Percentiles rank a stretch among this genome's conserved stretches.
These are phyloP conservation scores for Tetrapisispora arboricola DNA, from an alignment of 805 yeast genomes.

Conservation along the genomic window DNA sequence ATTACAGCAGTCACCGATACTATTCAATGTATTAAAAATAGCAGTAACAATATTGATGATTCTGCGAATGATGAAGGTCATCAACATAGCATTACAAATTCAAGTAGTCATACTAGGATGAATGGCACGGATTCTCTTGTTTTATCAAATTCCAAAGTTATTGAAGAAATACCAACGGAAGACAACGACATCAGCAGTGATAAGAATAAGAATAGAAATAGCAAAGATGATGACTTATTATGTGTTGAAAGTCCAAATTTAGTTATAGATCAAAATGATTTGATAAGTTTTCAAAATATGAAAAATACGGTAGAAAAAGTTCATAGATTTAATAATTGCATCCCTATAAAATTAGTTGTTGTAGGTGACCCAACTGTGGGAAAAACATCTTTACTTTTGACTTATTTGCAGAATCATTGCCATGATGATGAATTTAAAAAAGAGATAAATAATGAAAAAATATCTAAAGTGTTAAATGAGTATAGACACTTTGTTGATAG, in stretches of 20 bases:
- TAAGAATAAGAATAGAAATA: neutral
- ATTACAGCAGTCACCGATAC: neutral
- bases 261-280: neutral
- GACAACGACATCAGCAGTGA: neutral
- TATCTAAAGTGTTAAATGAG: constrained; percentile 78
- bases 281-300: neutral
- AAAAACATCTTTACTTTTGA: constrained; percentile 62
- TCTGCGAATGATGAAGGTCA: neutral
- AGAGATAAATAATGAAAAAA: constrained; percentile 37
- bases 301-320: neutral
- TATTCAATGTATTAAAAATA: neutral
- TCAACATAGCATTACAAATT: neutral
- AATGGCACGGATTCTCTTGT: neutral
- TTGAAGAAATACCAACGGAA: neutral
- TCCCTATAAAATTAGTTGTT: constrained; percentile 51
- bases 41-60: neutral
- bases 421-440: constrained; percentile 43
- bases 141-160: neutral
- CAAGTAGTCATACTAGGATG: constrained; percentile 1
- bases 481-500: constrained; percentile 49
- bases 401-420: constrained; percentile 52
- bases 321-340: neutral
- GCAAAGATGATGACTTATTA: neutral
- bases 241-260: neutral
- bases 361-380: constrained; percentile 92